Base-by-base conservation (phyloP, 2,329 filamentous ascomycete species). In the Colletotrichum cuscutae region DNA sequence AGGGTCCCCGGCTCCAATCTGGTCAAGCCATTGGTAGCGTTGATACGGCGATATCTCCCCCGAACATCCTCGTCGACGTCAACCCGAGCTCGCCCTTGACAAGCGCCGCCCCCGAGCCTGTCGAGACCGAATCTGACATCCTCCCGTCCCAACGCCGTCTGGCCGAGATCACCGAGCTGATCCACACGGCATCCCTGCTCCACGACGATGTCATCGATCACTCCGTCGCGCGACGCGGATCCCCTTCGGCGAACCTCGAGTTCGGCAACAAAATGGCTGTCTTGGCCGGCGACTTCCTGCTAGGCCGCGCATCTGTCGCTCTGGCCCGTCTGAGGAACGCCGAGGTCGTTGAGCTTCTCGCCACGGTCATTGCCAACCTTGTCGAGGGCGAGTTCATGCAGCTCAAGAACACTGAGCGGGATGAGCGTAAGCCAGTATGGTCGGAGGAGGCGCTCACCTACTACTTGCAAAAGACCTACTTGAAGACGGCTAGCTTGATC, bases 321-420 rank as follows among this genome's bases (percentile, higher is more conserved):
- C 89, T 99, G 54, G 97, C 97, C 15, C 91, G 97, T 54, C 86
- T 99, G 72, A 91, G 96, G 37, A 95, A 99, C 80, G 93, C 95
- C 56, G 97, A 99, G 83, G 97, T 99, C 3, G 95, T 95, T 9
- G 97, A 99, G 85, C 89, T 99, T 8, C 86, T 99, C 35, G 95
- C 97, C 4, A 98, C 96, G 1, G 97, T 98, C 54, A 98, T 99
- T 77, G 96, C 97, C 57, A 99, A 99, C 81, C 87, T 99, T 30
- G 95, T 99, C 24, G 97, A 99, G 85, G 97, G 97, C 80, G 97
- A 99, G 84, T 98, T 99, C 86, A 99, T 99, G 97, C 97, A 99
- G 86, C 87, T 99, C 78, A 97, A 98, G 86, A 99, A 99, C 83
- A 98, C 97, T 1, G 94, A 94, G 58, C 88, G 90, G 76, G 96